Base-by-base conservation (phyloP, 352 stramenopile species). In the Globisporangium nagaii region DNA sequence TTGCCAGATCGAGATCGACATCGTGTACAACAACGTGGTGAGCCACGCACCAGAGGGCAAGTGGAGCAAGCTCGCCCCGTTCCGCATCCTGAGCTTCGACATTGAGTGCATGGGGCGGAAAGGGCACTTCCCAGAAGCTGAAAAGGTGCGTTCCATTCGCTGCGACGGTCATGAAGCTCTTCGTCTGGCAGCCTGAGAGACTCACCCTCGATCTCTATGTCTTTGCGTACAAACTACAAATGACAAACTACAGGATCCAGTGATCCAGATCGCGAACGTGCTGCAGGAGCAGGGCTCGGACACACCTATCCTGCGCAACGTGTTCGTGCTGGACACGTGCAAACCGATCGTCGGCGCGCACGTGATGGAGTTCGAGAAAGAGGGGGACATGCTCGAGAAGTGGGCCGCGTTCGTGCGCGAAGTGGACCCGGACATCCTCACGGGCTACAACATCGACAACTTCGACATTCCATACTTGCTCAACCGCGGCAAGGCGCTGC, bases 71-170 rank as follows among this genome's bases (percentile, higher is more conserved):
- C 81, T 99, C 37, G 97, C 97, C 4, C 97, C 97, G 4, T 85
- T 99, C 43, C 89, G 97, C 37, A 96, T 99, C 63, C 73, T 99
- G 34, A 98, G 91, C 46, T 98, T 99, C 50, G 97, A 99, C 80
- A 99, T 99, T 63, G 97, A 99, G 75, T 99, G 97, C 70, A 95
- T 98, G 79, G 97, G 96, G 7, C 73, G 97, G n/a, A 99, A 98
- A 56, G 97, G 93, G 5, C 86, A 97, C 54, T 98, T 97, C 49
- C 87, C 88, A 17, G 87, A 92, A 41, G 81, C 81, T 0, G 81
- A 92, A 8, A 75, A 82, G 61, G 73, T 80, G 19, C 17, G 56
- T 56, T 47, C 3, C 12, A 9, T 10, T 22, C 17, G 4, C 12
- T 20, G 12, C n/a, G n/a, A n/a, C n/a, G n/a, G n/a, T n/a, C n/a